phyloP scores from a whole-genome alignment of 2,329 filamentous ascomycete species.

The Xylaria polymorpha region DNA sequence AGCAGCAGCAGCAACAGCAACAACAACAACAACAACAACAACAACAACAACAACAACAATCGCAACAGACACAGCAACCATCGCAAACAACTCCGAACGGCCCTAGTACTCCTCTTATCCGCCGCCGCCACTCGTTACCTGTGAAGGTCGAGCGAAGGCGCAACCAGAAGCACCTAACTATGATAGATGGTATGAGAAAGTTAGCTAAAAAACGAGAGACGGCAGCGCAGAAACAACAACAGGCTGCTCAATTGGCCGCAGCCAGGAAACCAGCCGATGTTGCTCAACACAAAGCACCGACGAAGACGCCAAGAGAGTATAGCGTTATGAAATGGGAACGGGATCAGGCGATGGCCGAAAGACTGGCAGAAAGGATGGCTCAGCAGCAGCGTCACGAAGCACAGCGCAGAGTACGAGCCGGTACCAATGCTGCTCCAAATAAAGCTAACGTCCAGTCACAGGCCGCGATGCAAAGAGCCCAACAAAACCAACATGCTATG shows the following conservation, averaged over 20 bases:
- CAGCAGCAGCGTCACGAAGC: constrained; percentile 66
- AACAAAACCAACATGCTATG: constrained; percentile 57
- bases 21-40: constrained; percentile 49
- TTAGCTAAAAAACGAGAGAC: constrained; percentile 94
- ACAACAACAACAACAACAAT: constrained; percentile 49
- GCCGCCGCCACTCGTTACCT: constrained; percentile 79
- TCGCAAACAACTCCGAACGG: constrained; percentile 52
- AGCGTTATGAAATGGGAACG: constrained; percentile 89
- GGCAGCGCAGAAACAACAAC: constrained; percentile 85
- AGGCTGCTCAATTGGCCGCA: constrained; percentile 78
- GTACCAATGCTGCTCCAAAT: constrained; percentile 37
- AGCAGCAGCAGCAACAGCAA: constrained; percentile 51
- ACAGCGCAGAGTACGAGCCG: constrained; percentile 64
- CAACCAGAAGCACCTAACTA: constrained; percentile 85
- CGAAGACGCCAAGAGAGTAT: constrained; percentile 88
- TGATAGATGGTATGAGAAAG: constrained; percentile 96
- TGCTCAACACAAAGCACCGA: constrained; percentile 60
- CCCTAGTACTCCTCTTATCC: constrained; percentile 63
- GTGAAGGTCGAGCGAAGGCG: constrained; percentile 87
- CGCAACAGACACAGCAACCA: constrained; percentile 47
- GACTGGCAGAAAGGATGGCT: constrained; percentile 69
- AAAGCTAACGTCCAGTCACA: constrained; percentile 48
- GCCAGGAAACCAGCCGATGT: constrained; percentile 83
- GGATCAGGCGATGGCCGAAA: constrained; percentile 75
- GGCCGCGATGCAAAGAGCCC: constrained; percentile 60